A percentile compares a stretch with the other conserved stretches of the same genome.
phyloP scores from a whole-genome alignment of 2,329 filamentous ascomycete species.

The Fusarium sp. region DNA sequence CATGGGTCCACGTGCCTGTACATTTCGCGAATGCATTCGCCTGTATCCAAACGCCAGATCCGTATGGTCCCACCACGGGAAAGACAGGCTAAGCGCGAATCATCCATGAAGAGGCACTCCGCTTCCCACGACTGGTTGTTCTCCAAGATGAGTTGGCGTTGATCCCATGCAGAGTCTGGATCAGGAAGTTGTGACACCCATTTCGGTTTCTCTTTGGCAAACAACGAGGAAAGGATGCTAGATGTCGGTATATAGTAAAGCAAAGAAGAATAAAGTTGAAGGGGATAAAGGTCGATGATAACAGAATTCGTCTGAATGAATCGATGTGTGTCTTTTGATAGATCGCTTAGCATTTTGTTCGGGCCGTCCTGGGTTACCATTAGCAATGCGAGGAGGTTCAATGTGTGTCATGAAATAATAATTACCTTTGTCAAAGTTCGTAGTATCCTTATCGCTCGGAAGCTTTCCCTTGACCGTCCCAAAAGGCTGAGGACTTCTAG shows the following conservation, averaged over 20 bases:
- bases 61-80: neutral
- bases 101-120: neutral
- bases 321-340: neutral
- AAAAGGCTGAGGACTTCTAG: conserved; percentile 1
- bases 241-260: neutral
- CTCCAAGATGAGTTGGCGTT: neutral
- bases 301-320: conserved; percentile 1
- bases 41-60: neutral
- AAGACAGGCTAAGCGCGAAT: neutral
- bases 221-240: neutral
- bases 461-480: neutral
- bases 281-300: neutral
- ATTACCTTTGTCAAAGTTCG: neutral
- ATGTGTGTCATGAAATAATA: too few species aligned
- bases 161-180: neutral
- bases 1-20: neutral
- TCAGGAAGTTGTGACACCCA: neutral
- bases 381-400: neutral
- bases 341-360: neutral
- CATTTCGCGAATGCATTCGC: neutral
- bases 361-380: neutral
- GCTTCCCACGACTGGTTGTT: neutral
- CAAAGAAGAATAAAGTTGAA: conserved; percentile 5
- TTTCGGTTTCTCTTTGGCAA: neutral
- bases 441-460: neutral